Percentiles rank a stretch among this genome's conserved stretches.
Conservation (phyloP, 306 rosid genomes). For the Boehmeria nivea region DNA sequence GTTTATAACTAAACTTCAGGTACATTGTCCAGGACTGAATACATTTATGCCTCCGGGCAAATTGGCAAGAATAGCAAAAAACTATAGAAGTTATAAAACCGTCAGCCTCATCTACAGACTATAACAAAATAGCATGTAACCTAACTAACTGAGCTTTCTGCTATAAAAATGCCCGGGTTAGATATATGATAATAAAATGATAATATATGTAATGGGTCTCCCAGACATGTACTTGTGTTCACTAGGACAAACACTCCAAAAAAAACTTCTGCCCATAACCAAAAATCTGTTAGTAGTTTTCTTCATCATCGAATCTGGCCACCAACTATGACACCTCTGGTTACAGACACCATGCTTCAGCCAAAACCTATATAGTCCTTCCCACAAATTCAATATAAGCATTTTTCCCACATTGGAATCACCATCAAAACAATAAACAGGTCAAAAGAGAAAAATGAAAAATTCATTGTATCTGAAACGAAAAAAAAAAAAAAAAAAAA, state of each 20-base stretch:
- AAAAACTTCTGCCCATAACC: conserved; percentile 7
- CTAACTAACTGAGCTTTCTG: conserved; percentile 7
- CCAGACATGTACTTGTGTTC: conserved; percentile 19
- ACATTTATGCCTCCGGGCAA: conserved; percentile 4
- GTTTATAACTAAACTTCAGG: conserved; percentile 3
- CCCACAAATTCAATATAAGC: no score
- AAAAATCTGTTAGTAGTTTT: conserved; percentile 13
- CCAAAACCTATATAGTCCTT: conserved; percentile 7
- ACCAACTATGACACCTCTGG: conserved; percentile 8
- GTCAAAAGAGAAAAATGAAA: conserved; percentile 14
- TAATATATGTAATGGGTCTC: background rate
- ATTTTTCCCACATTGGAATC: conserved; percentile 15
- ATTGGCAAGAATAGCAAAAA: conserved; percentile 1
- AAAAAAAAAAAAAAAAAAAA: conserved; percentile 8
- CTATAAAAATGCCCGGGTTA: conserved; percentile 2
- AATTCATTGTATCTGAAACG: conserved; percentile 19
- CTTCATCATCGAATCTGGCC: conserved; percentile 14
- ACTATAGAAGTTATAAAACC: no score
- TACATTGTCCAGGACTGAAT: conserved; percentile 15
- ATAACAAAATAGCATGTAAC: background rate
- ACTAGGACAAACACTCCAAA: conserved; percentile 6
- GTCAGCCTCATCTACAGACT: no score
- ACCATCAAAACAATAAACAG: background rate
- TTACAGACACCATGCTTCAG: conserved; percentile 6
- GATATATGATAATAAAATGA: background rate